phyloP scores from a whole-genome alignment of 768 basidiomycete species.

The Amylocystis lapponica region DNA sequence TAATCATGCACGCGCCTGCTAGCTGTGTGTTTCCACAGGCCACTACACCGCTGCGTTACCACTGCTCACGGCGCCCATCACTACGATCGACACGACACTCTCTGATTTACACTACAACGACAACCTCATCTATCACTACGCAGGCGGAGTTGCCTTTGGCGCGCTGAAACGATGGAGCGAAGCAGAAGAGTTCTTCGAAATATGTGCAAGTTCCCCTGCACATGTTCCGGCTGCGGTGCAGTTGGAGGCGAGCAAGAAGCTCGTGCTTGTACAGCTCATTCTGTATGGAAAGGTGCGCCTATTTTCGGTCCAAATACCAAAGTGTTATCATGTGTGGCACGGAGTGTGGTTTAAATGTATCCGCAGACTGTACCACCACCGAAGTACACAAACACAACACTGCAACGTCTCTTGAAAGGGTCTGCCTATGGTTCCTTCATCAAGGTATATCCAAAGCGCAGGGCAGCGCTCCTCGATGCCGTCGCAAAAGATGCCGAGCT shows the following conservation, averaged over 20 bases:
- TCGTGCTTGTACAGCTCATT: constrained; percentile 74
- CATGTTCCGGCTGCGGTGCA: constrained; percentile 64
- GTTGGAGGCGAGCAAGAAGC: constrained; percentile 83
- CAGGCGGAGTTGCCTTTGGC: constrained; percentile 62
- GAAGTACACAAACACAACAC: constrained; percentile 61
- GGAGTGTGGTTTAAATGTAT: not conserved
- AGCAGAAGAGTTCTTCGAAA: constrained; percentile 78
- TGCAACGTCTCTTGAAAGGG: constrained; percentile 58
- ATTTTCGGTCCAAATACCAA: not conserved
- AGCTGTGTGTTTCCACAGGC: constrained; percentile 54
- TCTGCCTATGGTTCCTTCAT: constrained; percentile 62
- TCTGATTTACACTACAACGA: constrained; percentile 73
- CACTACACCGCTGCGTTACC: constrained; percentile 54
- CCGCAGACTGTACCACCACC: constrained; percentile 45
- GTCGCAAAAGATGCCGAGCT: constrained; percentile 48
- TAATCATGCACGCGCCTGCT: constrained; percentile 2
- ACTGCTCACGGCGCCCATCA: constrained; percentile 58
- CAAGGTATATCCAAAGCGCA: constrained; percentile 58
- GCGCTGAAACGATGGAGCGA: constrained; percentile 61
- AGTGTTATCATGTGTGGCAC: no score
- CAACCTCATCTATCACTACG: constrained; percentile 80
- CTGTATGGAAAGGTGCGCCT: constrained; percentile 59
- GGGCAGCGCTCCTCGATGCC: constrained; percentile 38
- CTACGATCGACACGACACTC: constrained; percentile 51
- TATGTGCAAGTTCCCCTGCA: constrained; percentile 49